phyloP scores from a whole-genome alignment of 2,329 filamentous ascomycete species.

The Cordyceps tenuipes region DNA sequence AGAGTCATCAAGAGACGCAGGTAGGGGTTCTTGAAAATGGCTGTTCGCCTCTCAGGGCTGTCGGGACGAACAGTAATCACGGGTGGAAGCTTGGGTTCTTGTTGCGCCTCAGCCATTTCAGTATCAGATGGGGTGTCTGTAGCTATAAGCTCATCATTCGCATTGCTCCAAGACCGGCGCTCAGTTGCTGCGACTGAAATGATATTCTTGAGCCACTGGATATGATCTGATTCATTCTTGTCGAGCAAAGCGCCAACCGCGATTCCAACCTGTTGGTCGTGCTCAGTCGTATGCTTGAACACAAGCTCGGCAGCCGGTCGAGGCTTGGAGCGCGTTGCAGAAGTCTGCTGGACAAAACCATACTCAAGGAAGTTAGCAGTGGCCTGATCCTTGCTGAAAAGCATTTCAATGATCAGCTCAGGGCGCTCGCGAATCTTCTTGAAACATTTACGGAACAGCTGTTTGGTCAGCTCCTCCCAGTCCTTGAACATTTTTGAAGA shows the following conservation, averaged over 20 bases:
- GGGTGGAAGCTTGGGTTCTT: constrained; percentile 23
- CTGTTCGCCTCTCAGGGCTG: constrained; percentile 56
- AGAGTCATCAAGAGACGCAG: constrained; percentile 77
- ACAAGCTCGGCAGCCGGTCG: constrained; percentile 74
- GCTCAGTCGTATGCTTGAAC: constrained; percentile 63
- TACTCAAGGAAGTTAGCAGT: constrained; percentile 86
- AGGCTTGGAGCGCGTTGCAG: constrained; percentile 42
- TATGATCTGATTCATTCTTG: constrained; percentile 63
- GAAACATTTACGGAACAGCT: constrained; percentile 72
- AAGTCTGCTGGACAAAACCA: constrained; percentile 78
- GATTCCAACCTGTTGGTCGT: constrained; percentile 66
- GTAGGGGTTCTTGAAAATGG: constrained; percentile 84
- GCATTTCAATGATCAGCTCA: constrained; percentile 78
- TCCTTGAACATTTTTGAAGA: constrained; percentile 65
- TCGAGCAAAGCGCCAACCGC: constrained; percentile 73
- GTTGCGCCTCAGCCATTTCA: constrained; percentile 20
- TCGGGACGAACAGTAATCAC: constrained; percentile 47
- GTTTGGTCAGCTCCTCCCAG: constrained; percentile 82
- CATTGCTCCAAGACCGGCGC: constrained; percentile 68
- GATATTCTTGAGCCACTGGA: constrained; percentile 75
- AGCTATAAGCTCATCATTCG: constrained; percentile 50
- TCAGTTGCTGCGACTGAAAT: constrained; percentile 62
- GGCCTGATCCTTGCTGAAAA: constrained; percentile 84
- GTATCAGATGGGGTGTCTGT: constrained; percentile 25
- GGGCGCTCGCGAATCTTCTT: constrained; percentile 81